Base-by-base conservation (phyloP, 805 yeast species). In the Kluyveromyces wickerhamii region DNA sequence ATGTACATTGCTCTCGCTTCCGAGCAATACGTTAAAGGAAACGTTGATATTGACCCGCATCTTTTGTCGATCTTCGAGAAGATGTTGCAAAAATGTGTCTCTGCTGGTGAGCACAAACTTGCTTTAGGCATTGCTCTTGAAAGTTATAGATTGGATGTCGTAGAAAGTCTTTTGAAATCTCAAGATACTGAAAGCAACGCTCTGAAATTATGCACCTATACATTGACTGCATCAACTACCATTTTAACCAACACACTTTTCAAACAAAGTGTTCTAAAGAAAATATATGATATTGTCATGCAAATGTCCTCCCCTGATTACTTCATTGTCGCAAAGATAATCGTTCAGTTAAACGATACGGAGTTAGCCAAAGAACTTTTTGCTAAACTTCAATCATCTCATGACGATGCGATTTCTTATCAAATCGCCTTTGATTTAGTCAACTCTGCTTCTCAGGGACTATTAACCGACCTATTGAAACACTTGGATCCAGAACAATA, bases 381-480 rank as follows among this genome's bases (percentile, higher is more conserved):
- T 58, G 70, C 71, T 46, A 71, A 71, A 39, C 51, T 85, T 26
- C 48, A 52, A 4, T 42, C 54, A 2, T 57, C 52, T 9, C 59
- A 65, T n/a, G 60, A 68, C 32, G 72, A 68, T 31, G 66, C 76
- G 43, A 67, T 82, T 40, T 94, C 94, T 2, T 84, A 76, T 59
- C 98, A 92, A 66, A 84, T 89, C 35, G 96, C 96, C 1, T 92
- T 92, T 58, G 98, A 92, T 58, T 71, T 92, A 40, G 96, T 88
- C 5, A 78, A 77, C 36, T 78, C 94, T 11, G 96, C 96, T 0
- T 74, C 95, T 6, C 97, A 89, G 63, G 94, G 85, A 53, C 69
- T 92, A 45, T 68, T 88, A 39, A 79, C 76, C 37, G 69, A 65
- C 29, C 67, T 79, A 5, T 60, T 69, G 17, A 63, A 68, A 26